A percentile compares a stretch with the other conserved stretches of the same genome.
Conservation (phyloP, 768 basidiomycete genomes). For the Tylopilus felleus region DNA sequence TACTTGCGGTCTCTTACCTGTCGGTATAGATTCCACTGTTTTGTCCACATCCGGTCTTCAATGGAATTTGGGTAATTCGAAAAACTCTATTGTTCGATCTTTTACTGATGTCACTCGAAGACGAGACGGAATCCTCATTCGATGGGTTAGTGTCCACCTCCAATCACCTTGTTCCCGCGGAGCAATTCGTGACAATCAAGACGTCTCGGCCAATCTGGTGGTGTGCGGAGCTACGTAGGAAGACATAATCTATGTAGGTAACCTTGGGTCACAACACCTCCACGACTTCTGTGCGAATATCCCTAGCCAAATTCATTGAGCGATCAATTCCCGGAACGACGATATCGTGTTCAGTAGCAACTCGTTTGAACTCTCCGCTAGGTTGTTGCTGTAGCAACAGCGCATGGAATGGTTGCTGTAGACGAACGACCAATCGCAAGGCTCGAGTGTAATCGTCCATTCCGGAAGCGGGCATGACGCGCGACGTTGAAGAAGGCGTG, state of each 20-base stretch:
- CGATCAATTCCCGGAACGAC: background rate
- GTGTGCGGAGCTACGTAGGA: conserved; percentile 66
- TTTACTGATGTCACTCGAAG: conserved; percentile 34
- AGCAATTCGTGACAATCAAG: conserved; percentile 63
- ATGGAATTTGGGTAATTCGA: conserved; percentile 80
- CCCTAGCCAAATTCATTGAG: background rate
- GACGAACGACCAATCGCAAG: background rate
- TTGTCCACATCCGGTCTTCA: conserved; percentile 81
- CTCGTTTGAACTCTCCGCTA: background rate
- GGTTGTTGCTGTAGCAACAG: background rate
- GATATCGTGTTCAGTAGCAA: background rate
- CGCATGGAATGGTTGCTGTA: background rate
- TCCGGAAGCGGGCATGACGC: no score
- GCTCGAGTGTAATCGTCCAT: no score
- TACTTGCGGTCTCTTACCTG: conserved; percentile 93
- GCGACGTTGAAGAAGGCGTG: background rate
- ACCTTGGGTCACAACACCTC: background rate
- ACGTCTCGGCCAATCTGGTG: conserved; percentile 88
- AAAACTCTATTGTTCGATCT: background rate
- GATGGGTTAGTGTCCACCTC: conserved; percentile 88
- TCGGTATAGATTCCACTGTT: conserved; percentile 73
- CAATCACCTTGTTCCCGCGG: conserved; percentile 77
- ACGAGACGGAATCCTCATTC: conserved; percentile 68
- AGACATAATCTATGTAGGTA: background rate
- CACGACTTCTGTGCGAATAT: background rate